These are phyloP conservation scores for Punica granatum DNA, from an alignment of 345 rosid genomes.

Conservation along the genomic window DNA sequence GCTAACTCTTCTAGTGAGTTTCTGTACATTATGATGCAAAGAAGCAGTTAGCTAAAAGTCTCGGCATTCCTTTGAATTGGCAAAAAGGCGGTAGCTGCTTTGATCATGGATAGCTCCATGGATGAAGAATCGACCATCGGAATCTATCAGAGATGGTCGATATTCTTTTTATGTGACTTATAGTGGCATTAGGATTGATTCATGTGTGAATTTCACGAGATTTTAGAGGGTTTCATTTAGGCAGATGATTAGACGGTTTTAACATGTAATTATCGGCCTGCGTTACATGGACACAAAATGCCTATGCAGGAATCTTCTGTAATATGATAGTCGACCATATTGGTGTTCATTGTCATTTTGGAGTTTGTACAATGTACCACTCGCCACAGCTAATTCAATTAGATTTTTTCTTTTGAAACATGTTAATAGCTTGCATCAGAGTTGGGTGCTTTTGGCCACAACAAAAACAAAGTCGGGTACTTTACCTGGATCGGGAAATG, in stretches of 20 bases:
- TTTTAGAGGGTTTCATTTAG: neutral
- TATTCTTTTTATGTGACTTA: neutral
- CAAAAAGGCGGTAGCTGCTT: neutral
- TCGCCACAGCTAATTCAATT: neutral
- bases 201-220: neutral
- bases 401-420: no score
- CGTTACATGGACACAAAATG: no score
- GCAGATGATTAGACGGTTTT: neutral
- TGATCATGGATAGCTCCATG: neutral
- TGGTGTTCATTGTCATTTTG: neutral
- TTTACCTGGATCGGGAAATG: no score
- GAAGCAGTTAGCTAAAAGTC: neutral
- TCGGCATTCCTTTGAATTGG: neutral
- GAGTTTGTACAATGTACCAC: neutral
- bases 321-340: neutral
- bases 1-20: conserved; percentile 14
- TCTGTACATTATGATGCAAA: neutral
- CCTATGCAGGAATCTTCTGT: neutral
- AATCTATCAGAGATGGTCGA: neutral
- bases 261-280: neutral
- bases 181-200: neutral
- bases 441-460: no score
- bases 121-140: neutral
- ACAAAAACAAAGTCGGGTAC: no score
- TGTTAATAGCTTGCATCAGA: no score